Evolutionary conservation across 2,329 filamentous ascomycete genomes (phyloP).

Genomic region (Calonectria crousiana): DNA sequence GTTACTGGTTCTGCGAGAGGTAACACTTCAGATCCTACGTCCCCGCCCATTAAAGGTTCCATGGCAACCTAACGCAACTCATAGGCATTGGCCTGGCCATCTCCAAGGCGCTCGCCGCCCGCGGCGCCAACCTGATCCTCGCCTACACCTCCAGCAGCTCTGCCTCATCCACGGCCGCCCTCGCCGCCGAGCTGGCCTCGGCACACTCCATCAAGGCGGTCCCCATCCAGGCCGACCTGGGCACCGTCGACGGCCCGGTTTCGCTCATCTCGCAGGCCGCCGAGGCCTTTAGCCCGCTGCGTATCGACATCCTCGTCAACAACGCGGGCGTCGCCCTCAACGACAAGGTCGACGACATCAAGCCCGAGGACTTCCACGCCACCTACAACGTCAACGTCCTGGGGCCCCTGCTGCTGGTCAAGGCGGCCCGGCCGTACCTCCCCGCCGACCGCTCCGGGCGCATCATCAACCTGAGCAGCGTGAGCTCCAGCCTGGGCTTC

Average conservation of each 20-base stretch:
- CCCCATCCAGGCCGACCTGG: constrained; percentile 70
- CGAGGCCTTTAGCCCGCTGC: constrained; percentile 39
- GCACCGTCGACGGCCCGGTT: constrained; percentile 37
- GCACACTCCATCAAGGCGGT: constrained; percentile 71
- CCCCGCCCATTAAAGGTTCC: neutral
- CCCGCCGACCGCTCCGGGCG: constrained; percentile 75
- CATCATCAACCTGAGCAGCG: constrained; percentile 65
- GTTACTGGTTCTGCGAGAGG: constrained; percentile 85
- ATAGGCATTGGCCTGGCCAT: constrained; percentile 42
- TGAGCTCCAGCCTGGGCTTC: constrained; percentile 62
- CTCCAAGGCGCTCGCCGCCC: constrained; percentile 40
- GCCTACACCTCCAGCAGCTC: constrained; percentile 40
- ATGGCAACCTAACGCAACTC: constrained; percentile 13
- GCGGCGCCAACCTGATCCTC: constrained; percentile 44
- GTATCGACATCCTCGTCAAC: constrained; percentile 79
- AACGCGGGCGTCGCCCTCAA: constrained; percentile 81
- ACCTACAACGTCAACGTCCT: constrained; percentile 84
- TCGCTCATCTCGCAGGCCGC: constrained; percentile 40
- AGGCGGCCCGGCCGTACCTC: constrained; percentile 77
- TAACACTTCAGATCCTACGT: constrained; percentile 49
- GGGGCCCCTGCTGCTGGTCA: constrained; percentile 80
- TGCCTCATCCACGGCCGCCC: constrained; percentile 27
- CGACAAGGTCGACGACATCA: constrained; percentile 70
- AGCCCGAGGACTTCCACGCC: constrained; percentile 72
- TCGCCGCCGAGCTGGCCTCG: constrained; percentile 39